Evolutionary conservation across 768 basidiomycete species (phyloP).

Genomic region (Crassisporium funariophilum): DNA sequence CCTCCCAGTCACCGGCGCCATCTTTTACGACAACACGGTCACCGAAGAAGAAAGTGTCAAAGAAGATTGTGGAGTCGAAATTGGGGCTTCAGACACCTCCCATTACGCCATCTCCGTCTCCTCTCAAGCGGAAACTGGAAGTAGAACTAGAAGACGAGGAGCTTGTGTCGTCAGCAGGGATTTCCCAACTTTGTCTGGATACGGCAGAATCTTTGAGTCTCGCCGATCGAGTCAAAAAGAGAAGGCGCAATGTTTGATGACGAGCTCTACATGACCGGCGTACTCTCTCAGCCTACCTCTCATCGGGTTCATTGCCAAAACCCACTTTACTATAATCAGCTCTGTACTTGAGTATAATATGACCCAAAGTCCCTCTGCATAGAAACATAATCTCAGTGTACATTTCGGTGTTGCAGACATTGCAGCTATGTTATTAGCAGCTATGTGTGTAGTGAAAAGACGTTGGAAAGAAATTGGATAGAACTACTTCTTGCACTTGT

Average conservation of each 20-base stretch:
- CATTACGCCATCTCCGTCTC: conserved; percentile 31
- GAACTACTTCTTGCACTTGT: no score
- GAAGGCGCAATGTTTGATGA: conserved; percentile 27
- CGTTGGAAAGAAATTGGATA: no score
- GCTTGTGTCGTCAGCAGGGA: background rate
- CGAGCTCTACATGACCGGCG: background rate
- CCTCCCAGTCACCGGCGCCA: conserved; percentile 9
- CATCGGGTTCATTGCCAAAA: no score
- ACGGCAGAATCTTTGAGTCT: conserved; percentile 26
- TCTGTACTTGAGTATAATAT: no score
- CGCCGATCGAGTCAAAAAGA: conserved; percentile 45
- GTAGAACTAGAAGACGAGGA: background rate
- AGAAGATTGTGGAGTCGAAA: background rate
- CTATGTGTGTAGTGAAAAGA: no score
- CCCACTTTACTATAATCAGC: no score
- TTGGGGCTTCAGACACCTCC: conserved; percentile 24
- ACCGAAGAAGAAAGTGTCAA: conserved; percentile 9
- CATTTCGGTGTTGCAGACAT: no score
- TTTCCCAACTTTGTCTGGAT: conserved; percentile 6
- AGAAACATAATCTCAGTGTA: no score
- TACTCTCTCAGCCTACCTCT: no score
- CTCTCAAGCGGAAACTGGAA: conserved; percentile 32
- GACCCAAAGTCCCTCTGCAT: background rate
- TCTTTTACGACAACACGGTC: background rate
- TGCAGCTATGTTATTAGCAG: no score